Evolutionary conservation across 345 rosid genomes (phyloP).

Genomic region (Clarkia xantiana): DNA sequence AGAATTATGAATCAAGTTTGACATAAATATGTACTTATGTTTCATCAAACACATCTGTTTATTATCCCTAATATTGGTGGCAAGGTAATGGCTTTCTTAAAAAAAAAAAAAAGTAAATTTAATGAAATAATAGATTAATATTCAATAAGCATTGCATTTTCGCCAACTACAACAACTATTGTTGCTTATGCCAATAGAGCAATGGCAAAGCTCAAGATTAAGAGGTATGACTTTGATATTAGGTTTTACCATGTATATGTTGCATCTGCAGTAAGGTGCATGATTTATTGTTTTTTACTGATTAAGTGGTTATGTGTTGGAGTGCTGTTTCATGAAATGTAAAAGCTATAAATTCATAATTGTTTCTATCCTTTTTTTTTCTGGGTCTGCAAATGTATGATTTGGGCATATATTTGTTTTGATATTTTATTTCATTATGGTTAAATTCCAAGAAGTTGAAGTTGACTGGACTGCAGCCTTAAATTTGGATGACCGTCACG

Average conservation of each 20-base stretch:
- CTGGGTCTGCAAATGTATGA: background rate
- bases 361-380: background rate
- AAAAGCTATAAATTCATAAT: background rate
- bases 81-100: slow-evolving; percentile 82
- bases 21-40: too few relatives aligned
- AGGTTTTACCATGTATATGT: too few relatives aligned
- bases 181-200: slow-evolving; percentile 86
- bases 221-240: slow-evolving; percentile 23
- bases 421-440: slow-evolving; percentile 5
- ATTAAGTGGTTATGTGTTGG: too few relatives aligned
- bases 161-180: slow-evolving; percentile 74
- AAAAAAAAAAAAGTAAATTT: slow-evolving; percentile 66
- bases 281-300: too few relatives aligned
- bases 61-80: background rate
- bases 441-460: slow-evolving; percentile 73
- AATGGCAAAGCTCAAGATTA: slow-evolving; percentile 81
- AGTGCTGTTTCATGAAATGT: background rate
- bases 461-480: slow-evolving; percentile 89
- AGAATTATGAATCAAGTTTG: too few relatives aligned
- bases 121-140: slow-evolving; percentile 77
- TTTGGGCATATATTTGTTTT: background rate
- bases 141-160: slow-evolving; percentile 76
- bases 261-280: too few relatives aligned
- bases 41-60: background rate
- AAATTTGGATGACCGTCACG: slow-evolving; percentile 83